phyloP scores from a whole-genome alignment of 768 basidiomycete species.

The Termitomyces bulborhizus region DNA sequence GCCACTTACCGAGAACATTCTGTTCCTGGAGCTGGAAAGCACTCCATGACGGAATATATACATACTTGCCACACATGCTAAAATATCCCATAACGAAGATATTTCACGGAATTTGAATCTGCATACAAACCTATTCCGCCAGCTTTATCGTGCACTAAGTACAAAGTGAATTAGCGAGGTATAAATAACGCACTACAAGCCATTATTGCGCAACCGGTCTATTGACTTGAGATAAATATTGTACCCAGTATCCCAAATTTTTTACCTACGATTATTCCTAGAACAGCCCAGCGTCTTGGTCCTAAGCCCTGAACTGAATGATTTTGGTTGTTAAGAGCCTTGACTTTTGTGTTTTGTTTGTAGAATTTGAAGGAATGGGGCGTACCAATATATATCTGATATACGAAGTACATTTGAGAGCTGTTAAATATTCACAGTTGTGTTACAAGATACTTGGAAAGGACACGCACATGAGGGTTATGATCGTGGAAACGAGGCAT shows the following conservation, averaged over 20 bases:
- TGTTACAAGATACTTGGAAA: not conserved
- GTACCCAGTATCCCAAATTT: not conserved
- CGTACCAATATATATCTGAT: conserved; percentile 31
- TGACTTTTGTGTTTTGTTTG: too few species aligned
- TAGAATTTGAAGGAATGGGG: too few species aligned
- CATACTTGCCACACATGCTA: conserved; percentile 29
- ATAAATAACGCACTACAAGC: conserved; percentile 21
- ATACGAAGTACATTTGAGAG: conserved; percentile 30
- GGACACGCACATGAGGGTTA: conserved; percentile 33
- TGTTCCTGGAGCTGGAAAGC: conserved; percentile 21
- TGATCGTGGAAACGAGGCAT: conserved; percentile 34
- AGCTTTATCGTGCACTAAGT: conserved; percentile 8
- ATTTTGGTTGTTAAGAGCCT: not conserved
- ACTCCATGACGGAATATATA: conserved; percentile 29
- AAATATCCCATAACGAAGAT: not conserved
- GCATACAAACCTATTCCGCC: conserved; percentile 21
- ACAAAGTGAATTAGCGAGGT: conserved; percentile 1
- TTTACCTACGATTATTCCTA: conserved; percentile 20
- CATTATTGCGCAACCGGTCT: conserved; percentile 20
- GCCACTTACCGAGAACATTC: conserved; percentile 23
- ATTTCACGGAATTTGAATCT: not conserved
- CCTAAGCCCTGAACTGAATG: conserved; percentile 19
- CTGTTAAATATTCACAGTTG: not conserved
- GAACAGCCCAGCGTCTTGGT: conserved; percentile 19
- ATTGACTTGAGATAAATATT: not conserved